Evolutionary conservation across 768 basidiomycete genomes (phyloP), one percentile per base, ranked within the genome.

Genomic region (Boletus huronensis): DNA sequence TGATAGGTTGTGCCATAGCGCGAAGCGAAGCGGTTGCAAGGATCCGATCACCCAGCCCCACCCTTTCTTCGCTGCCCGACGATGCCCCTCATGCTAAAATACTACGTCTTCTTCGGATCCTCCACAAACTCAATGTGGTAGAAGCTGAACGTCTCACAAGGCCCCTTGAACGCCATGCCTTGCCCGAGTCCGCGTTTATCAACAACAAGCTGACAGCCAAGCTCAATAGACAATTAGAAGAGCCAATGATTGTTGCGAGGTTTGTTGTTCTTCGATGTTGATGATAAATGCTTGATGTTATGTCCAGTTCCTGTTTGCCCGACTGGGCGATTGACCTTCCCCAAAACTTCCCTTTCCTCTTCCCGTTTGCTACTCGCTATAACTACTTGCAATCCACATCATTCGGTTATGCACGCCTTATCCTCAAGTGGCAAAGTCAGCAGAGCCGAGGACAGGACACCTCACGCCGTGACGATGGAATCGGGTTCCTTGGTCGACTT

Each of bases 191-290:
- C 0, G 82, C 90, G 0, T 99, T 99, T 68, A 83, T 98, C 58
- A 99, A 98, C 70, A 98, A 97, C 75, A 99, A 99, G 71, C 75
- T 99, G 26, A 93, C 93, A 2, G 97, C 97, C 10, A 99, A 99
- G 72, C 80, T 99, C n/a, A 93, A 93, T 13, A 82, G 97, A 34
- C 97, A 98, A 68, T 71, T 99, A 40, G 97, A 99, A 64, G 97
- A 99, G 67, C 92, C 93, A 0, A 97, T 98, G 93, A 97, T 99
- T 58, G 94, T 99, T 41, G 97, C 96, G 1, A 95, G 93, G 93
- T 93, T 62, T 58, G 77, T 68, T 49, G 7, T 38, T 19, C 35
- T 32, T 55, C n/a, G 14, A n/a, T 19, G 19, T 28, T 21, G 8
- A 21, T 34, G 47, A 16, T 29, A 51, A 17, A 38, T 43, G 0